Conservation (phyloP, 179 eudicot genomes). For the Carnegiea gigantea region DNA sequence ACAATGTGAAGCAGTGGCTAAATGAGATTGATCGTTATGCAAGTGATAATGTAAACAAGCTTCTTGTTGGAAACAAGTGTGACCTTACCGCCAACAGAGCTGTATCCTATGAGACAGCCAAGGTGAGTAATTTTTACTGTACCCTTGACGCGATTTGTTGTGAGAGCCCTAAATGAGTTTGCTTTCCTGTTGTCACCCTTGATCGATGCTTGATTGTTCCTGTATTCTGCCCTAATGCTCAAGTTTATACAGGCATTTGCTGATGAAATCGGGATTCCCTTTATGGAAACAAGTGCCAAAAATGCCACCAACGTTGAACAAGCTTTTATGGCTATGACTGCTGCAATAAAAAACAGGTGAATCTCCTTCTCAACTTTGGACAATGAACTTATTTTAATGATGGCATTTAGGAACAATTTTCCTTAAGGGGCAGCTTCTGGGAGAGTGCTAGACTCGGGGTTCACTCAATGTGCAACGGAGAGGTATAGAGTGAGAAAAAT, state of each 20-base stretch:
- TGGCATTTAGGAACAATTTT: background rate
- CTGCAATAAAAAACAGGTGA: slow-evolving; percentile 40
- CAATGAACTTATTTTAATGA: background rate
- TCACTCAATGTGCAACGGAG: too few relatives aligned
- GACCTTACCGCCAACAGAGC: slow-evolving; percentile 50
- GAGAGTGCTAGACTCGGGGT: background rate
- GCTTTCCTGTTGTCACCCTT: background rate
- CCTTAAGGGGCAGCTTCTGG: background rate
- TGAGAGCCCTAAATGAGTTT: background rate
- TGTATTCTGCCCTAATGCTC: background rate
- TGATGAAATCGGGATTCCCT: slow-evolving; percentile 64
- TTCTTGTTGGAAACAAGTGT: slow-evolving; percentile 57
- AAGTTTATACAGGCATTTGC: slow-evolving; percentile 48
- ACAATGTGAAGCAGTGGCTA: slow-evolving; percentile 58
- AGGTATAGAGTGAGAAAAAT: too few relatives aligned
- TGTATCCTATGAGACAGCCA: slow-evolving; percentile 47
- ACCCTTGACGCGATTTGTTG: background rate
- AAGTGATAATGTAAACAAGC: slow-evolving; percentile 54
- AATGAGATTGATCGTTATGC: slow-evolving; percentile 62
- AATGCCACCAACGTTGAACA: slow-evolving; percentile 20
- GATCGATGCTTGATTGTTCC: background rate
- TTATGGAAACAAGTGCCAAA: slow-evolving; percentile 27
- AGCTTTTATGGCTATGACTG: slow-evolving; percentile 51
- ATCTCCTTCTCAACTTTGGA: background rate
- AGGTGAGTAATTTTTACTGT: slow-evolving; percentile 26